A percentile compares a stretch with the other conserved stretches of the same genome.
Evolutionary conservation across 2,329 filamentous ascomycete genomes (phyloP).

Genomic region (Sclerotinia nivalis): DNA sequence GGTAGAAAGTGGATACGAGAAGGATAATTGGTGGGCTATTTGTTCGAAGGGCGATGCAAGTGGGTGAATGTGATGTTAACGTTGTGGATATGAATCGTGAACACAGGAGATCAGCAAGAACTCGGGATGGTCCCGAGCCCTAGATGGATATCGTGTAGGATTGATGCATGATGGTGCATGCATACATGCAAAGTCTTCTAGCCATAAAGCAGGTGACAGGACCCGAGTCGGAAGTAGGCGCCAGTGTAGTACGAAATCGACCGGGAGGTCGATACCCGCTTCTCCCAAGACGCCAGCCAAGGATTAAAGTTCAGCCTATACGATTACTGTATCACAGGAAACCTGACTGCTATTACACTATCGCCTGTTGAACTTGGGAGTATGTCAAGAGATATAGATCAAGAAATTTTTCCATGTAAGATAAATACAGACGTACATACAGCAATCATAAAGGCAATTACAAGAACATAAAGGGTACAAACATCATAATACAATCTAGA

Average conservation of each 20-base stretch:
- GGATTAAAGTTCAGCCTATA: neutral
- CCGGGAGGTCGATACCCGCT: neutral
- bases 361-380: too few relatives aligned
- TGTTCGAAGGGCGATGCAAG: slow-evolving; percentile 27
- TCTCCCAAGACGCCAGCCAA: neutral
- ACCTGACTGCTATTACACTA: neutral
- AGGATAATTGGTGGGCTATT: slow-evolving; percentile 97
- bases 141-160: neutral
- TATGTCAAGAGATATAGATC: neutral
- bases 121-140: neutral
- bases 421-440: neutral
- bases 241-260: neutral
- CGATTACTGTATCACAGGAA: neutral
- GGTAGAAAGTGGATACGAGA: slow-evolving; percentile 84
- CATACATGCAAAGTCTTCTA: neutral
- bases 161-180: neutral
- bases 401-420: neutral
- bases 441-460: slow-evolving; percentile 1
- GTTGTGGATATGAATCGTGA: neutral
- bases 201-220: neutral
- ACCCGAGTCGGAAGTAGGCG: slow-evolving; percentile 9
- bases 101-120: neutral
- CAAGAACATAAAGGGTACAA: slow-evolving; percentile 17
- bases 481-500: slow-evolving; percentile 35
- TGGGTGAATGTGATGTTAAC: too few relatives aligned